A percentile compares a stretch with the other conserved stretches of the same genome.
phyloP scores from a whole-genome alignment of 2,329 filamentous ascomycete genomes.

The Calonectria pteridis region DNA sequence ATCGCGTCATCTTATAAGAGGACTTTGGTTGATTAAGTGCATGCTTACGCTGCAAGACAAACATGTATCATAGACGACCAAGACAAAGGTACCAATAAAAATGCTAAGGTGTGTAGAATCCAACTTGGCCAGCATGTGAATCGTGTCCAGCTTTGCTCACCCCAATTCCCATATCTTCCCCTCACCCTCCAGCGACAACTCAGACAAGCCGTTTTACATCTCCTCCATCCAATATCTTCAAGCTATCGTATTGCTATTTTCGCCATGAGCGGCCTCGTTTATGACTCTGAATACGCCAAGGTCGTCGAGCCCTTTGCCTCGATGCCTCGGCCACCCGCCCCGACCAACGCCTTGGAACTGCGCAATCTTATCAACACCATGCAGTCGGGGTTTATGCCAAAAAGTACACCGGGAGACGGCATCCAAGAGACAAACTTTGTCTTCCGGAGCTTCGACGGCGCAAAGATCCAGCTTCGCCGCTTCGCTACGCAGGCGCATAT shows the following conservation, averaged over 20 bases:
- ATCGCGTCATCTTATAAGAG: neutral
- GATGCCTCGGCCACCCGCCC: constrained; percentile 2
- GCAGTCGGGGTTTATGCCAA: constrained; percentile 21
- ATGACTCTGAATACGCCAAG: constrained; percentile 36
- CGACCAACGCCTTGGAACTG: constrained; percentile 29
- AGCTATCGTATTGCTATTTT: neutral
- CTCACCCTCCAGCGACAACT: neutral
- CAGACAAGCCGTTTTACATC: neutral
- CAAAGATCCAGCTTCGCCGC: constrained; percentile 28
- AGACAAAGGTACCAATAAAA: neutral
- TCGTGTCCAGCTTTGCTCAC: neutral
- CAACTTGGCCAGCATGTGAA: neutral
- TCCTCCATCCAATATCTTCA: neutral
- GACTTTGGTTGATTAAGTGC: neutral
- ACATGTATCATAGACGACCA: neutral
- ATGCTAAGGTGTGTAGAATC: neutral
- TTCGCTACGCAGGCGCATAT: constrained; percentile 28
- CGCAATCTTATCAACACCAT: constrained; percentile 22
- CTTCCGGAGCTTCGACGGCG: constrained; percentile 32
- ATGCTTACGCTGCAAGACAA: neutral
- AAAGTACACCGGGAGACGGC: neutral
- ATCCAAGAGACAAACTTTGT: constrained; percentile 28
- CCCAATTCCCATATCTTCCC: neutral
- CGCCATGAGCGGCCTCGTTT: constrained; percentile 30
- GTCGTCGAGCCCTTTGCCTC: constrained; percentile 23